These are phyloP conservation scores for Pseudevernia furfuracea DNA, from an alignment of 495 filamentous ascomycete genomes.

Conservation along the genomic window DNA sequence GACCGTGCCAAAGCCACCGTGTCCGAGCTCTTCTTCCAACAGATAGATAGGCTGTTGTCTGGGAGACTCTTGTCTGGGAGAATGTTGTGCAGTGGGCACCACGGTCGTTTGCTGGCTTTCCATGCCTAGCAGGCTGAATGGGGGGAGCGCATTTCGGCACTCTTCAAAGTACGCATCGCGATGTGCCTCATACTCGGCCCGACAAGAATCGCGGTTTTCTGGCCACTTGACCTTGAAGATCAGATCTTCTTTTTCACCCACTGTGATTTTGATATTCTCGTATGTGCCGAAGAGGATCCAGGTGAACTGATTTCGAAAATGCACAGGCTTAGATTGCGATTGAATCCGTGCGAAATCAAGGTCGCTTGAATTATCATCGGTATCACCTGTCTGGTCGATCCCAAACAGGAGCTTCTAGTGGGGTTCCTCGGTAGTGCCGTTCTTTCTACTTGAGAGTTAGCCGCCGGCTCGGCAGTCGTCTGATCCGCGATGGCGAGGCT, in stretches of 20 bases:
- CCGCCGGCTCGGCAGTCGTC: too few species aligned
- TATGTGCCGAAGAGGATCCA: slow-evolving; percentile 15
- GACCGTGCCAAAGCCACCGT: slow-evolving; percentile 70
- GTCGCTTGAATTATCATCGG: too few species aligned
- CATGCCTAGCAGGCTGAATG: slow-evolving; percentile 4
- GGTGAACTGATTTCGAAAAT: slow-evolving; percentile 9
- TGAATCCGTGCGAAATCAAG: too few species aligned
- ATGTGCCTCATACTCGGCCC: slow-evolving; percentile 8
- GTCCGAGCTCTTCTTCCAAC: slow-evolving; percentile 59
- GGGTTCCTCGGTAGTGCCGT: too few species aligned
- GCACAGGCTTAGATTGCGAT: too few species aligned
- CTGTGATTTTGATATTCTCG: slow-evolving; percentile 12
- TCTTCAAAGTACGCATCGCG: slow-evolving; percentile 15
- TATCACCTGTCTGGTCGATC: too few species aligned
- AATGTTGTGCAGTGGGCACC: not conserved
- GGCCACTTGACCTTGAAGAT: slow-evolving; percentile 13
- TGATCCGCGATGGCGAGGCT: too few species aligned
- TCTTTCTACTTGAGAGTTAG: too few species aligned
- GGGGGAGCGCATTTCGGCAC: not conserved
- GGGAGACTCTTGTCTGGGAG: not conserved
- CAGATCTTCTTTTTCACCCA: slow-evolving; percentile 6
- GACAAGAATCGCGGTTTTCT: not conserved
- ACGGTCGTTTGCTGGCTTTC: slow-evolving; percentile 7
- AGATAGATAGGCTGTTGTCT: slow-evolving; percentile 38
- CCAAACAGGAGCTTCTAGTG: too few species aligned